Evolutionary conservation across 441 rosid species (phyloP).

Genomic region (Flueggea neowawraea): DNA sequence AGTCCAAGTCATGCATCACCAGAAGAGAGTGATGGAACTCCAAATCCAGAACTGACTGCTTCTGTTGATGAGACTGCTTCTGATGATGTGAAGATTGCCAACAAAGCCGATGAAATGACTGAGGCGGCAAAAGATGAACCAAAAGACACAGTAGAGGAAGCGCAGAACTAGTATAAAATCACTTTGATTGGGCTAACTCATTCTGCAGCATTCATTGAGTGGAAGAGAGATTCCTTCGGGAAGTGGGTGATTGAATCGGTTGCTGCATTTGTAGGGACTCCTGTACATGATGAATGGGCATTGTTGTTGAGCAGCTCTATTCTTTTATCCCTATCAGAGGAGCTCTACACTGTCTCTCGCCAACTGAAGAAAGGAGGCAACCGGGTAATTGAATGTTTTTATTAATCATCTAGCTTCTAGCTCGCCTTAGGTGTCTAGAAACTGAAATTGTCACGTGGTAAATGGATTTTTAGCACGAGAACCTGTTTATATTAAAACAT

Average conservation of each 20-base stretch:
- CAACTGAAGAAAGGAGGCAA: not conserved
- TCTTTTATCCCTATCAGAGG: conserved; percentile 21
- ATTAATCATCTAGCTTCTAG: conserved; percentile 18
- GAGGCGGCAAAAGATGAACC: conserved; percentile 21
- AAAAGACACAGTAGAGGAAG: conserved; percentile 15
- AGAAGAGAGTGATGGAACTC: conserved; percentile 1
- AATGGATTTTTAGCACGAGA: conserved; percentile 14
- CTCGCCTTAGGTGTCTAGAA: conserved; percentile 15
- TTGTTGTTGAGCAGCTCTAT: conserved; percentile 23
- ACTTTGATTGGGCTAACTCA: conserved; percentile 19
- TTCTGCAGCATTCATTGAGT: conserved; percentile 15
- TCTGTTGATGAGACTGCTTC: conserved; percentile 9
- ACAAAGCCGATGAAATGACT: conserved; percentile 8
- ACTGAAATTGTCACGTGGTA: conserved; percentile 11
- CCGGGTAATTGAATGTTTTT: conserved; percentile 11
- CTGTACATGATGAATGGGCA: conserved; percentile 22
- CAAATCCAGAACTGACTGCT: conserved; percentile 10
- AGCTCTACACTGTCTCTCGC: conserved; percentile 9
- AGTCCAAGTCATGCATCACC: not conserved
- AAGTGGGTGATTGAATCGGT: conserved; percentile 16
- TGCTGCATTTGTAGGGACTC: conserved; percentile 18
- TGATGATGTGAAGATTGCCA: conserved; percentile 4
- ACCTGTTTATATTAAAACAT: conserved; percentile 22
- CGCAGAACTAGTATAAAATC: conserved; percentile 27
- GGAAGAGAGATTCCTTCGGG: conserved; percentile 16